Evolutionary conservation across 73 alveolate genomes (phyloP), one percentile per base, ranked within the genome.

Genomic region (Breviolum minutum): DNA sequence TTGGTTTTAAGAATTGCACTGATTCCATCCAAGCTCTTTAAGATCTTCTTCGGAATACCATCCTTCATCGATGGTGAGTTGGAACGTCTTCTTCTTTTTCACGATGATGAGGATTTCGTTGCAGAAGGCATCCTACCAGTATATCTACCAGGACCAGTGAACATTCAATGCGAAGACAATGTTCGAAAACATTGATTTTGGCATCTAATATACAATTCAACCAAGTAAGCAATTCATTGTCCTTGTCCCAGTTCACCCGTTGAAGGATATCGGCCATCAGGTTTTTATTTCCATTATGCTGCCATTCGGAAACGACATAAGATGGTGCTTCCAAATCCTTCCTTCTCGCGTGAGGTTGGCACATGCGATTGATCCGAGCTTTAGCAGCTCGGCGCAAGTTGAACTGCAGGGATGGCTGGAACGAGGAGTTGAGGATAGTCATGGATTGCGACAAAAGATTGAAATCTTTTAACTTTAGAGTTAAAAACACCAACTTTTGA

Each of bases 41-140:
- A 76, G 60, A 12, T 76, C 85, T 8, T 12, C 10, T 7, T 71
- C 81, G 26, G 48, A 6, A 5, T 71, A 20, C 81, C 81, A 71
- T 0, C 85, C 62, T 14, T 76, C 85, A 76, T 76, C 85, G 0
- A 76, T 27, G 85, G 62, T 27, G n/a, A 76, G 20, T 20, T 76
- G 85, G 85, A n/a, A 76, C 63, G 85, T n/a, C 62, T 76, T 76
- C 85, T 76, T 76, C 12, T 76, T 76, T 27, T 76, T 76, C 63
- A 76, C 85, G 14, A 76, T 76, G 63, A 76, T 20, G 20, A 76
- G 62, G 0, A 76, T 6, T 17, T 76, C 63, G 20, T 24, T n/a
- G 62, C n/a, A 19, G 62, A 76, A 76, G 4, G 14, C 85, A 24
- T 76, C 85, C 85, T 76, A 66, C 19, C 60, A 2, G 82, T 14